Evolutionary conservation across 306 rosid genomes (phyloP).

Genomic region (Pterocarpus macrocarpus): DNA sequence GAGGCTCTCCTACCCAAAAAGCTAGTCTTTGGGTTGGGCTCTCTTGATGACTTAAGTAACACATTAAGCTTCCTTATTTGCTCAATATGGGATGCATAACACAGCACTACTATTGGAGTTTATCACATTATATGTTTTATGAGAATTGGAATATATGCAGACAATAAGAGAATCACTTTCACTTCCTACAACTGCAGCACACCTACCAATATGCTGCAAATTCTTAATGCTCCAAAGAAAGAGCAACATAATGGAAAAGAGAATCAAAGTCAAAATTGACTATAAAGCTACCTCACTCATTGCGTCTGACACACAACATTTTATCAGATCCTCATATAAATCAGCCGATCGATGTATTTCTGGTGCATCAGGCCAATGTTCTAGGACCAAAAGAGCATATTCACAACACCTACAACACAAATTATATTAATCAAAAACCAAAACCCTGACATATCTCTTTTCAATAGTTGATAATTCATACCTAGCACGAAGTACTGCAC

Average conservation of each 20-base stretch:
- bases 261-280: constrained; percentile 12
- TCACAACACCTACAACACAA: constrained; percentile 87
- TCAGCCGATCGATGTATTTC: constrained; percentile 94
- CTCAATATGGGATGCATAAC: too few species aligned
- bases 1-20: background rate
- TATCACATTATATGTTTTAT: constrained; percentile 15
- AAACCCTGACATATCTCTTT: constrained; percentile 14
- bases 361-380: constrained; percentile 99
- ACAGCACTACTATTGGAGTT: constrained; percentile 16
- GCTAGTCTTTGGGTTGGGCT: background rate
- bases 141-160: constrained; percentile 6
- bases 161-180: constrained; percentile 33
- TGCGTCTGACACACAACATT: constrained; percentile 96
- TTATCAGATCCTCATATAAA: constrained; percentile 91
- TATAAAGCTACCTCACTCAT: constrained; percentile 92
- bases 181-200: constrained; percentile 38
- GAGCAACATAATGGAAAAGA: constrained; percentile 22
- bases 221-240: constrained; percentile 31
- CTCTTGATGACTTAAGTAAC: too few species aligned
- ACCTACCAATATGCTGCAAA: constrained; percentile 20
- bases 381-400: constrained; percentile 90
- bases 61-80: too few species aligned
- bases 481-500: constrained; percentile 98
- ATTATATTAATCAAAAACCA: constrained; percentile 39
- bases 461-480: constrained; percentile 39